Conservation (phyloP, 2,329 filamentous ascomycete species). For the Calonectria montana region DNA sequence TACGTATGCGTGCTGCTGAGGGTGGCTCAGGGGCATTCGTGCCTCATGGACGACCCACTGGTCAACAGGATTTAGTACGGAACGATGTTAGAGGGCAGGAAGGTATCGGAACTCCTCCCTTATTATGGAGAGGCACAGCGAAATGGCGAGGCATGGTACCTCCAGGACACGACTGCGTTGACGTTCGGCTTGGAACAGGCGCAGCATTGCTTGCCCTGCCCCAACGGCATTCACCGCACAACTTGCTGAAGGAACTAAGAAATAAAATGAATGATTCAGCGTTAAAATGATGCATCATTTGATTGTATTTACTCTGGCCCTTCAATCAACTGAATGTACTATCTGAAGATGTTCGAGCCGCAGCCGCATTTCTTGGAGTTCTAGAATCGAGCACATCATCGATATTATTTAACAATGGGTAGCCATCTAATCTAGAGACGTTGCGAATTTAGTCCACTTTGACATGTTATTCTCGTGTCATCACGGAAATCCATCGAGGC, state of each 20-base stretch:
- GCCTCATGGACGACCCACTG: background rate
- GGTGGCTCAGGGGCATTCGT: background rate
- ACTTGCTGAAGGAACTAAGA: accelerated
- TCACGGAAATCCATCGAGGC: no score
- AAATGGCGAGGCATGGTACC: background rate
- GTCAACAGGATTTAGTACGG: background rate
- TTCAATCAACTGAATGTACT: background rate
- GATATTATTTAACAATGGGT: no score
- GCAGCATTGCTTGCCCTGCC: background rate
- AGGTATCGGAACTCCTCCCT: background rate
- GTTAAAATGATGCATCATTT: background rate
- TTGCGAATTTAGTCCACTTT: no score
- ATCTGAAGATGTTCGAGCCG: background rate
- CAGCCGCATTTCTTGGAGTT: background rate
- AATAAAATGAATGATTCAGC: background rate
- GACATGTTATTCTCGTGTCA: background rate
- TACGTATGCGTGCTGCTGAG: background rate
- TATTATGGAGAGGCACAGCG: background rate
- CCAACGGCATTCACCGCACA: no score
- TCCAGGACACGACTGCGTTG: background rate
- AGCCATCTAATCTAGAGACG: no score
- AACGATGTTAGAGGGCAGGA: no score
- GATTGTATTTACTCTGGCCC: background rate
- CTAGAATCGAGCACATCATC: no score
- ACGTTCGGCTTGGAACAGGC: background rate